These are phyloP conservation scores for Penicillium sp. DNA, from an alignment of 2,329 filamentous ascomycete genomes.

Conservation along the genomic window DNA sequence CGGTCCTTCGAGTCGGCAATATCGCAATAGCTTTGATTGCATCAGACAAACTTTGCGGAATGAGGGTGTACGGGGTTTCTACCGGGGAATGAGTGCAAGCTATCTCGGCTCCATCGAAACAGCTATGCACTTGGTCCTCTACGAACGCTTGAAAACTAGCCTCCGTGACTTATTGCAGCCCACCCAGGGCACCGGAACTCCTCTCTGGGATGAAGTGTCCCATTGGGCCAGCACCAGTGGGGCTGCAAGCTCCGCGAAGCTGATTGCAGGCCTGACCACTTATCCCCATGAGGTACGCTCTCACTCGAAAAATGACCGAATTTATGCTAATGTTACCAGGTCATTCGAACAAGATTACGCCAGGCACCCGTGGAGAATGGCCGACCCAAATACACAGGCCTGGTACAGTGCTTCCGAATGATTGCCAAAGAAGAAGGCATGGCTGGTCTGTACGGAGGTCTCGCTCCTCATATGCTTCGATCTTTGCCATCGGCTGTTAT, in stretches of 20 bases:
- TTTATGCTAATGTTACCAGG: conserved; percentile 20
- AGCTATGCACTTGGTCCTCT: conserved; percentile 38
- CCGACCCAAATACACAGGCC: conserved; percentile 37
- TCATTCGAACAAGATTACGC: conserved; percentile 38
- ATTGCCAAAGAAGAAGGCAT: conserved; percentile 40
- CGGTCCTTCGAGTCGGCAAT: conserved; percentile 34
- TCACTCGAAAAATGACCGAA: background rate
- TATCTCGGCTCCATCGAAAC: conserved; percentile 32
- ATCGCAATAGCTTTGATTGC: conserved; percentile 67
- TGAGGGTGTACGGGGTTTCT: conserved; percentile 79
- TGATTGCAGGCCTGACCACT: conserved; percentile 35
- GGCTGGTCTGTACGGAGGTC: conserved; percentile 37
- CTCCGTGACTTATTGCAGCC: conserved; percentile 23
- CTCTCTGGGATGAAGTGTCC: conserved; percentile 27
- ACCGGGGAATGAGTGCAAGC: background rate
- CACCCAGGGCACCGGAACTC: conserved; percentile 21
- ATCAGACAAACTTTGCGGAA: conserved; percentile 73
- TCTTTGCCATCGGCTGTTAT: conserved; percentile 40
- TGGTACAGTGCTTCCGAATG: conserved; percentile 37
- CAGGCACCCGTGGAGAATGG: conserved; percentile 40
- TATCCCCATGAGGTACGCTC: conserved; percentile 39
- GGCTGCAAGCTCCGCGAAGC: conserved; percentile 37
- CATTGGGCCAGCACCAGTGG: conserved; percentile 36
- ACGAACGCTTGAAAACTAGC: conserved; percentile 37
- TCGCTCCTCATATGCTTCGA: conserved; percentile 39